Evolutionary conservation across 805 yeast species (phyloP).

Genomic region (Candida pini): DNA sequence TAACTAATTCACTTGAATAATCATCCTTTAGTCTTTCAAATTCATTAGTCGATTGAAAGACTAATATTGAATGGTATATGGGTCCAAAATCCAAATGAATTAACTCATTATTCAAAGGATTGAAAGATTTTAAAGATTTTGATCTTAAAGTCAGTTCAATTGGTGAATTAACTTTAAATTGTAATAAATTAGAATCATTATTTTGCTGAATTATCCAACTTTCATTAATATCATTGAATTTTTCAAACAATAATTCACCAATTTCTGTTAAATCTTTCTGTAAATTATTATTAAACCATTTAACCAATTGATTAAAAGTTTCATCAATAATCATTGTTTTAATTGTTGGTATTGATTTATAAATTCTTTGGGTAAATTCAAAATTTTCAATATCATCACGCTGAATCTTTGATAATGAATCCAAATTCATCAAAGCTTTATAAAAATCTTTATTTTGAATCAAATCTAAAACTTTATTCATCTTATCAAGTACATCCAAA

Average conservation of each 20-base stretch:
- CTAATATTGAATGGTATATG: conserved; percentile 75
- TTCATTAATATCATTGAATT: conserved; percentile 49
- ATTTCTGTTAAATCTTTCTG: conserved; percentile 55
- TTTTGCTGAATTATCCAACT: conserved; percentile 51
- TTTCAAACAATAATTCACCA: conserved; percentile 52
- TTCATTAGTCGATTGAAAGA: conserved; percentile 69
- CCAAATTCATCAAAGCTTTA: conserved; percentile 78
- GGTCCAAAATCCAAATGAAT: conserved; percentile 59
- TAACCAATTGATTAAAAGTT: conserved; percentile 57
- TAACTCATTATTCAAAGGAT: conserved; percentile 43
- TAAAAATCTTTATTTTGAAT: conserved; percentile 71
- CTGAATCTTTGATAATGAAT: conserved; percentile 65
- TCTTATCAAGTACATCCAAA: conserved; percentile 75
- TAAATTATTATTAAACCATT: conserved; percentile 56
- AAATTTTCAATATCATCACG: conserved; percentile 59
- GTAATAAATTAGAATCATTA: conserved; percentile 37
- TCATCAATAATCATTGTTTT: conserved; percentile 70
- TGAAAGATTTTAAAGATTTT: conserved; percentile 32
- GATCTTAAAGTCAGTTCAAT: conserved; percentile 75
- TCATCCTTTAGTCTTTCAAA: conserved; percentile 53
- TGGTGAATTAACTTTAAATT: conserved; percentile 76
- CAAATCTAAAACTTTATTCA: conserved; percentile 79
- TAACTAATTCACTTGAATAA: conserved; percentile 64
- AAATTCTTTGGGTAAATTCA: conserved; percentile 69
- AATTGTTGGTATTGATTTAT: conserved; percentile 71